A percentile compares a stretch with the other conserved stretches of the same genome.
Evolutionary conservation across 169 alveolate genomes (phyloP).

Genomic region (Cryptosporidium baileyi): DNA sequence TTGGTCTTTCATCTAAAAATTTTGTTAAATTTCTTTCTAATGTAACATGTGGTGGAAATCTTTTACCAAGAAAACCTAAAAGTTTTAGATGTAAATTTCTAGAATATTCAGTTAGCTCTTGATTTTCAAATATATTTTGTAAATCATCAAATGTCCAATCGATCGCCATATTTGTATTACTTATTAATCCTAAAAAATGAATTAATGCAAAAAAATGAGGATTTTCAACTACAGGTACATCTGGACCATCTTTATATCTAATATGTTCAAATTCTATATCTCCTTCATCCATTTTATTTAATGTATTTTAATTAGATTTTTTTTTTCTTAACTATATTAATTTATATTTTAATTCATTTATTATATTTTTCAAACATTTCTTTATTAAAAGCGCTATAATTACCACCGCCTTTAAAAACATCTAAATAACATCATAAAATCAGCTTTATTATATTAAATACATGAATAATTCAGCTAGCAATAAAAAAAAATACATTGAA

Average conservation of each 20-base stretch:
- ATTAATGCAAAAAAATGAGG: conserved; percentile 61
- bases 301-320: not conserved
- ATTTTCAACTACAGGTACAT: conserved; percentile 56
- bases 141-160: conserved; percentile 58
- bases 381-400: too few species aligned
- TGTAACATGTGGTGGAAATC: conserved; percentile 67
- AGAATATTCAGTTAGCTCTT: conserved; percentile 51
- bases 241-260: conserved; percentile 63
- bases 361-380: too few species aligned
- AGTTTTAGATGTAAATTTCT: conserved; percentile 41
- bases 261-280: conserved; percentile 19
- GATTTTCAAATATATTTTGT: conserved; percentile 3
- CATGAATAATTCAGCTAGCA: too few species aligned
- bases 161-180: conserved; percentile 29
- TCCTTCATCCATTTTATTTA: not conserved
- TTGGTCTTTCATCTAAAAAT: conserved; percentile 62
- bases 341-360: too few species aligned
- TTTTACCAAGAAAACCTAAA: conserved; percentile 48
- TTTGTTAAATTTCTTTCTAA: conserved; percentile 54
- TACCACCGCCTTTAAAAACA: too few species aligned
- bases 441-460: too few species aligned
- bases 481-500: too few species aligned
- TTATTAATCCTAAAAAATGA: conserved; percentile 26
- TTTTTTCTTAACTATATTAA: too few species aligned
- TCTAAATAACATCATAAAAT: too few species aligned